Conservation (phyloP, 179 eudicot species). For the Heliamphora pulchella region DNA sequence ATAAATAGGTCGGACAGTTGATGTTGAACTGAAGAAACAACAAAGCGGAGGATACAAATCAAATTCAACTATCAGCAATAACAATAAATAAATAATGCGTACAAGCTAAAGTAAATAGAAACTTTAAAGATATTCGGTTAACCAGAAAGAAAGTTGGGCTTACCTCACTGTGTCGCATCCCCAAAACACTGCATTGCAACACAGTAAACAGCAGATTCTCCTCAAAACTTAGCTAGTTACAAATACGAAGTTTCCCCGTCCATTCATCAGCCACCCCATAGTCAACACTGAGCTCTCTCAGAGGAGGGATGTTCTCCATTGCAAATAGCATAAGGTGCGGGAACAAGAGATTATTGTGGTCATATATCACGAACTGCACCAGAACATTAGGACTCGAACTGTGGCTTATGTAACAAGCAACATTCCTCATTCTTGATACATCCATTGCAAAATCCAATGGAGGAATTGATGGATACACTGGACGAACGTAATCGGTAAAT, state of each 20-base stretch:
- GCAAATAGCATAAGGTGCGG: conserved; percentile 93
- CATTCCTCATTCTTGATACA: conserved; percentile 82
- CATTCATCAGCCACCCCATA: conserved; percentile 91
- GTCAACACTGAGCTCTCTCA: conserved; percentile 93
- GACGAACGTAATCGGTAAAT: conserved; percentile 56
- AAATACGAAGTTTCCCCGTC: conserved; percentile 67
- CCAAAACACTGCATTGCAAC: conserved; percentile 12
- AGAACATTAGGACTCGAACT: conserved; percentile 77
- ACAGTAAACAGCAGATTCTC: conserved; percentile 9
- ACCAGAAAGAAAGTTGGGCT: neutral
- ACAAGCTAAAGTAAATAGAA: neutral
- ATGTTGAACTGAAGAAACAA: neutral
- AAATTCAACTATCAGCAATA: neutral
- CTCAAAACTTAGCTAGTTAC: conserved; percentile 36
- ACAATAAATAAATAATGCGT: neutral
- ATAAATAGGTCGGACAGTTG: neutral
- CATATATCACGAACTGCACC: conserved; percentile 81
- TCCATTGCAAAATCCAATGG: conserved; percentile 85
- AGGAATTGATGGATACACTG: conserved; percentile 62
- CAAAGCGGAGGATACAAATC: conserved; percentile 1
- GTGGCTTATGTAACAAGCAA: conserved; percentile 90
- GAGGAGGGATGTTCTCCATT: conserved; percentile 85
- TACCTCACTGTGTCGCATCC: conserved; percentile 14
- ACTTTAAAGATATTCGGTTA: too few species aligned
- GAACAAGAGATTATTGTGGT: conserved; percentile 66